Conservation (phyloP, 306 rosid genomes). For the Cajanus cajan region DNA sequence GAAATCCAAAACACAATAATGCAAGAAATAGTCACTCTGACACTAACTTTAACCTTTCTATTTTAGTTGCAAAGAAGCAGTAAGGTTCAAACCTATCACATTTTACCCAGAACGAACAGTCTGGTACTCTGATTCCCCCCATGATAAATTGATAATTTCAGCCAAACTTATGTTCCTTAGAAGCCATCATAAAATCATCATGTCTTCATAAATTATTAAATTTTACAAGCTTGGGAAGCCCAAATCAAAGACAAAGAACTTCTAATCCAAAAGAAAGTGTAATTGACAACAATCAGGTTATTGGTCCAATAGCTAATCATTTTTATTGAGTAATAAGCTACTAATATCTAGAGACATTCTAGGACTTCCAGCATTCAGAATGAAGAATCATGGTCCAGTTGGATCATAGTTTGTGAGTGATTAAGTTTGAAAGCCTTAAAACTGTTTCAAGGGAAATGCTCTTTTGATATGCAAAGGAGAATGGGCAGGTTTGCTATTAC, state of each 20-base stretch:
- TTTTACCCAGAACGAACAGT: background rate
- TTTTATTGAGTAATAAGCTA: background rate
- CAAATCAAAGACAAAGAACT: background rate
- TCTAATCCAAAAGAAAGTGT: background rate
- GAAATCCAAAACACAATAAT: conserved; percentile 1
- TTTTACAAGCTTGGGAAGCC: background rate
- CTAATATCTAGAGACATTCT: background rate
- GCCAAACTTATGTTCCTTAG: background rate
- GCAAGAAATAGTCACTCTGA: background rate
- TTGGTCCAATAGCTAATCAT: background rate
- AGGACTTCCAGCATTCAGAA: background rate
- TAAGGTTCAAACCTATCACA: background rate
- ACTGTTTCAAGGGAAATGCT: background rate
- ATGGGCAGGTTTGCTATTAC: background rate
- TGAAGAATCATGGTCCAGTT: background rate
- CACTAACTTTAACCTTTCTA: background rate
- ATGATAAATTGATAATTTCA: background rate
- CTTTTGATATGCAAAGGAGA: background rate
- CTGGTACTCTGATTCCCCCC: background rate
- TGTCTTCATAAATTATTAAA: background rate
- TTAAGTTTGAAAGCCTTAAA: background rate
- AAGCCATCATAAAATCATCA: background rate
- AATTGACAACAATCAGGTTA: background rate
- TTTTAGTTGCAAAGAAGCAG: conserved; percentile 20
- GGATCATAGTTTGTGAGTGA: background rate